Base-by-base conservation (phyloP, 257 asterid species). In the Fraxinus cuspidata region DNA sequence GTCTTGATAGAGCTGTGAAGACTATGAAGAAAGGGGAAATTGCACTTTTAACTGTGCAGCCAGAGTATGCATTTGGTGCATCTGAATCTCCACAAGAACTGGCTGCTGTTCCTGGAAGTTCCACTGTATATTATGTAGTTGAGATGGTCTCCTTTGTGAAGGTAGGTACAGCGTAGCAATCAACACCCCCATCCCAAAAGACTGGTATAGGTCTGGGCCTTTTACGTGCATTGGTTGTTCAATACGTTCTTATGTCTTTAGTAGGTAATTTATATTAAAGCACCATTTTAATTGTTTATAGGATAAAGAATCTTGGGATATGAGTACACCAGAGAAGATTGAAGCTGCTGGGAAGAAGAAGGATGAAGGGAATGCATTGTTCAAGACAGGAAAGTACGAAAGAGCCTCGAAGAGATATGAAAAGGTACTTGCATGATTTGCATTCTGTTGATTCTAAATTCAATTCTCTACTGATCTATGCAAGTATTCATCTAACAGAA, bases 261-360 rank as follows among this genome's bases (percentile, higher is more conserved):
- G 27, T 53, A 4, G 27, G 64, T 18, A 6, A 53, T 19, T 40
- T 56, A 47, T 40, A 5, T 1, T 1, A 3, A 64, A 76, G 42
- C 35, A 23, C 13, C 27, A 1, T 44, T 70, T 71, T 19, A 21
- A 21, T 7, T 34, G 40, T 18, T 34, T 78, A 15, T 80, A 90
- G 95, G 95, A 90, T 68, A 90, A 85, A 80, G 95, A 88, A 74
- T 86, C 92, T 37, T 90, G 95, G 95, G 90, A 90, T 34, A 79
- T 90, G 90, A 83, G 38, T 47, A 74, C 84, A 5, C 84, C 86
- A 37, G 96, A 90, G 29, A 90, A 88, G 80, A 77, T 88, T 9
- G 79, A 84, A 29, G 88, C 89, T 70, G 87, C 96, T 0, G 87
- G 82, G 23, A 88, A 78, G 83, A 87, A 88, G 75, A 90, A 90